A percentile compares a stretch with the other conserved stretches of the same genome.
Conservation (phyloP, 208 protist genomes). For the Leishmania turanica region DNA sequence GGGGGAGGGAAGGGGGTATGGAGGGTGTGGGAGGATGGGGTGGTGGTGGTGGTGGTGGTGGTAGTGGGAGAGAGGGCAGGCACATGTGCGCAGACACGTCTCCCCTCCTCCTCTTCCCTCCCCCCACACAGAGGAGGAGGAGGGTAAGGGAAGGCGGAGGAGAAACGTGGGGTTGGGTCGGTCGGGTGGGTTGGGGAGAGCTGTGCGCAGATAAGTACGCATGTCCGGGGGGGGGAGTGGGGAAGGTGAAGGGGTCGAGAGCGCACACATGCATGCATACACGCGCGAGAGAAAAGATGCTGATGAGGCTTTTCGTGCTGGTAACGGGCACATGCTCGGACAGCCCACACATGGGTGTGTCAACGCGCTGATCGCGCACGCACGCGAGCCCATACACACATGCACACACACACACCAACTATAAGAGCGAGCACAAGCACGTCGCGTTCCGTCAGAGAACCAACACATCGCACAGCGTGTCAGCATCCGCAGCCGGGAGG, state of each 20-base stretch:
- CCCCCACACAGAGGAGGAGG: background rate
- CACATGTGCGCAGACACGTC: background rate
- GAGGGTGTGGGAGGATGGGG: background rate
- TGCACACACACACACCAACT: no score
- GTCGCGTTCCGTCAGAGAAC: slow-evolving; percentile 28
- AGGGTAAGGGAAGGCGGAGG: background rate
- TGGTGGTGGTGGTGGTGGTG: no score
- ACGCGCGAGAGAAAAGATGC: background rate
- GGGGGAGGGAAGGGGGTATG: background rate
- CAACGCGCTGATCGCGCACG: background rate
- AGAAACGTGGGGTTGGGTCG: background rate
- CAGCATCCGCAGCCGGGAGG: slow-evolving; percentile 2
- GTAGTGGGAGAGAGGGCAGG: background rate
- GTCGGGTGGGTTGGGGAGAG: no score
- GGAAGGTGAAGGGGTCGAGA: no score
- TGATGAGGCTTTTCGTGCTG: background rate
- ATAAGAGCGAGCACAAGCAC: background rate
- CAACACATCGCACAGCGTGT: slow-evolving; percentile 44
- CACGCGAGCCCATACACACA: no score
- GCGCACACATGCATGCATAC: slow-evolving; percentile 6
- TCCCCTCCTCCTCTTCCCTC: background rate
- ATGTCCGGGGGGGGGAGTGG: no score
- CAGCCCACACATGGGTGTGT: background rate
- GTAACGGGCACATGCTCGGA: background rate
- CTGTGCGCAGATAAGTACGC: no score